Conservation (phyloP, 75 land plant species). For the Ceratopteris richardii region DNA sequence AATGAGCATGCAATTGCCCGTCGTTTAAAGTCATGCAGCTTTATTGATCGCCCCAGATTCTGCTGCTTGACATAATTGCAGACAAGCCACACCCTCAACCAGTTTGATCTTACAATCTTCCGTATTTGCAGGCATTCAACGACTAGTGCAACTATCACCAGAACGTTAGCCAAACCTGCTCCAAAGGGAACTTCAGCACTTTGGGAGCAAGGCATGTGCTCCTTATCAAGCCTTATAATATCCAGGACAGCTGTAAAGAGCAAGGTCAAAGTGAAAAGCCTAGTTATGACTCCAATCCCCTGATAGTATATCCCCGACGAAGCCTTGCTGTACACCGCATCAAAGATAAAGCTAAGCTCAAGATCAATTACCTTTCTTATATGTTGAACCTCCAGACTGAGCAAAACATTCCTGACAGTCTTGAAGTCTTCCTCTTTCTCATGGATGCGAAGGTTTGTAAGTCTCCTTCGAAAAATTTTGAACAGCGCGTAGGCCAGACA, state of each 20-base stretch:
- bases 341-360: constrained; percentile 3
- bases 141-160: not conserved
- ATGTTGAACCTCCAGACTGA: not conserved
- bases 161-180: not conserved
- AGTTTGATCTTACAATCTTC: constrained; percentile 1
- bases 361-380: not conserved
- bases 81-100: constrained; percentile 1
- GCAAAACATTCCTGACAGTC: not conserved
- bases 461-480: not conserved
- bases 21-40: not conserved
- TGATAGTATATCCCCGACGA: not conserved
- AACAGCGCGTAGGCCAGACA: not conserved
- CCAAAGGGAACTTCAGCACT: not conserved
- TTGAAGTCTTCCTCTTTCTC: not conserved
- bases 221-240: not conserved
- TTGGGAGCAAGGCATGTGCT: not conserved
- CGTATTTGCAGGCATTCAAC: not conserved
- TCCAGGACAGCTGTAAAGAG: not conserved
- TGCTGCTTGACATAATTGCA: not conserved
- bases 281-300: not conserved
- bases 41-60: not conserved
- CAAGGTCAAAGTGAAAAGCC: not conserved
- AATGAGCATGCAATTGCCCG: not conserved
- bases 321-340: constrained; percentile 3
- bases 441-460: constrained; percentile 2